Percentiles rank a stretch among this genome's conserved stretches.
These are phyloP conservation scores for Ceriops tagal DNA, from an alignment of 345 rosid species.

Conservation along the genomic window DNA sequence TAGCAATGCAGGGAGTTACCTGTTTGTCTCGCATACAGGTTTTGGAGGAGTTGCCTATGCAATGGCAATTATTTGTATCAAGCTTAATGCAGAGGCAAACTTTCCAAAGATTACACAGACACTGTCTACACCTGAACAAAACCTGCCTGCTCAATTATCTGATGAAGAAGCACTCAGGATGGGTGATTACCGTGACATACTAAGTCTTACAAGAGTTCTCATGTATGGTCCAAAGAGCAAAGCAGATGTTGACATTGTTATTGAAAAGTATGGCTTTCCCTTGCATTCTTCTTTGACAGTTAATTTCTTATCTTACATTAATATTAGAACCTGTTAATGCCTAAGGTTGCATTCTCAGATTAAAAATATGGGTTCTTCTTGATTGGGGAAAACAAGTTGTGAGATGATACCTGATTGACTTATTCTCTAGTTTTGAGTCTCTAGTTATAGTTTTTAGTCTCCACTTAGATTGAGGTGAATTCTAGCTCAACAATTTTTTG, in stretches of 20 bases:
- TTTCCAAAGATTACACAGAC: conserved; percentile 28
- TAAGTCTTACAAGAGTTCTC: conserved; percentile 90
- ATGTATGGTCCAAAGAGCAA: conserved; percentile 89
- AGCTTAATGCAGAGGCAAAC: conserved; percentile 57
- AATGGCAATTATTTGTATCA: conserved; percentile 79
- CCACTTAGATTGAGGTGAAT: not conserved
- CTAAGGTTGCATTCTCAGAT: not conserved
- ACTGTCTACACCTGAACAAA: conserved; percentile 27
- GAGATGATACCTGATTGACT: not conserved
- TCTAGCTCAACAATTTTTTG: not conserved
- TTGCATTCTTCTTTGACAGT: not conserved
- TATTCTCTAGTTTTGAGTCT: not conserved
- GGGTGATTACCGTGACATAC: conserved; percentile 97
- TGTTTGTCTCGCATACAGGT: conserved; percentile 87
- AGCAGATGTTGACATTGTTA: conserved; percentile 67
- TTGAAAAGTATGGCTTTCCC: conserved; percentile 48
- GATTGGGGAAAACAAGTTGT: not conserved
- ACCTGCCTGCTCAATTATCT: conserved; percentile 44
- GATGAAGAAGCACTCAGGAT: conserved; percentile 73
- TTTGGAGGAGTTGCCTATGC: conserved; percentile 91
- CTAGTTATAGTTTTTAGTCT: not conserved
- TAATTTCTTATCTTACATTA: not conserved
- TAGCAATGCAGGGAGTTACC: conserved; percentile 73
- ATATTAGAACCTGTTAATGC: not conserved
- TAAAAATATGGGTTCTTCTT: not conserved